Conservation (phyloP, 305 asterid genomes). For the Solanum hybrid region DNA sequence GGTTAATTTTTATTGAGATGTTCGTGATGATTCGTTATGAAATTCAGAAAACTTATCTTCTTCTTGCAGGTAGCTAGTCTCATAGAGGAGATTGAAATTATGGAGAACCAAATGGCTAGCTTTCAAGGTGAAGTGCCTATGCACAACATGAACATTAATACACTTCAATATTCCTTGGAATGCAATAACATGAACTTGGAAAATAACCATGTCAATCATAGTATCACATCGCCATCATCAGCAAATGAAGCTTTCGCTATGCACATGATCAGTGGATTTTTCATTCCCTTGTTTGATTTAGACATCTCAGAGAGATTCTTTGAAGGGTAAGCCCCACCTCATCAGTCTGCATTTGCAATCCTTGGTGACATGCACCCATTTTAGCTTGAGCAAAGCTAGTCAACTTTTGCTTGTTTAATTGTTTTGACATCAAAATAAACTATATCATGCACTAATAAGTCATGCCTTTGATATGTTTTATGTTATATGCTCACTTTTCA, state of each 20-base stretch:
- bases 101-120: constrained; percentile 1
- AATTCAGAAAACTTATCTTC: background rate
- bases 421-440: background rate
- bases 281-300: background rate
- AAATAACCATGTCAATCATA: background rate
- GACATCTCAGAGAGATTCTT: background rate
- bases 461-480: background rate
- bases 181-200: background rate
- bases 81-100: constrained; percentile 2
- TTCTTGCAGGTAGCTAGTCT: constrained; percentile 5
- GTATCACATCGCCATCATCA: background rate
- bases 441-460: background rate
- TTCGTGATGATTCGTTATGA: background rate
- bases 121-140: background rate
- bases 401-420: background rate
- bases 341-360: background rate
- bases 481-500: background rate
- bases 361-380: background rate
- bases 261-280: background rate
- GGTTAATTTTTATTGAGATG: constrained; percentile 22
- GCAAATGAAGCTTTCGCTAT: background rate
- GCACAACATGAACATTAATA: background rate
- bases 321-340: background rate
- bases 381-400: background rate
- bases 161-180: background rate